Base-by-base conservation (phyloP, 768 basidiomycete species). In the Psilocybe sp. region DNA sequence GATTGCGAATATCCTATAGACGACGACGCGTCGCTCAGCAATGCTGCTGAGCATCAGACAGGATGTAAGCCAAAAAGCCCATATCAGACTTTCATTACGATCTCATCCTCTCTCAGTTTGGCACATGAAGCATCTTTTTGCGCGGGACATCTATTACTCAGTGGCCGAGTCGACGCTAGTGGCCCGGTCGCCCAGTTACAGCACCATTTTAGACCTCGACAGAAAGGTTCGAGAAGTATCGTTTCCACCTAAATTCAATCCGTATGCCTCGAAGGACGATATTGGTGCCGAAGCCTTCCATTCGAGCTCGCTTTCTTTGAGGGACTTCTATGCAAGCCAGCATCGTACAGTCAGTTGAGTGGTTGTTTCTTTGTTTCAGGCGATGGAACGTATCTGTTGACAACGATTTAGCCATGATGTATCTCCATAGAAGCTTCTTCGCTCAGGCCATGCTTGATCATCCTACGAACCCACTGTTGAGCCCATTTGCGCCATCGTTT, bases 1-100 rank as follows among this genome's bases (percentile, higher is more conserved):
- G 83, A 85, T 50, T 83, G 82, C 53, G 80, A 83, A 58, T 76
- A 78, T 42, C 82, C 84, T 0, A 60, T 65, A 5, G 81, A 84
- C 53, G 78, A 82, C 45, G 81, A 83, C 55, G 71, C 70, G 3
- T 67, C 69, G 0, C 43, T 77, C 16, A 71, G 63, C 40, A 72
- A 76, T 15, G 56, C 70, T 7, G 78, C 80, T 1, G 69, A 77
- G 38, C 60, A 67, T 9, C 69, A 78, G 46, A 69, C 63, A 48
- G 81, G 81, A 47, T 81, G 81, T 84, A 64, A 44, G 78, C 70
- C 4, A 2, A 6, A 9, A 14, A 38, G 36, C 38, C 28, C 18
- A 35, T 33, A 7, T 42, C 7, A 34, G 15, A n/a, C 9, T 33
- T 16, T 35, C 18, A 23, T 52, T 16, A 15, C n/a, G 12, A 39